These are phyloP conservation scores for Aspergillus calidoustus DNA, from an alignment of 2,329 filamentous ascomycete genomes.

Conservation along the genomic window DNA sequence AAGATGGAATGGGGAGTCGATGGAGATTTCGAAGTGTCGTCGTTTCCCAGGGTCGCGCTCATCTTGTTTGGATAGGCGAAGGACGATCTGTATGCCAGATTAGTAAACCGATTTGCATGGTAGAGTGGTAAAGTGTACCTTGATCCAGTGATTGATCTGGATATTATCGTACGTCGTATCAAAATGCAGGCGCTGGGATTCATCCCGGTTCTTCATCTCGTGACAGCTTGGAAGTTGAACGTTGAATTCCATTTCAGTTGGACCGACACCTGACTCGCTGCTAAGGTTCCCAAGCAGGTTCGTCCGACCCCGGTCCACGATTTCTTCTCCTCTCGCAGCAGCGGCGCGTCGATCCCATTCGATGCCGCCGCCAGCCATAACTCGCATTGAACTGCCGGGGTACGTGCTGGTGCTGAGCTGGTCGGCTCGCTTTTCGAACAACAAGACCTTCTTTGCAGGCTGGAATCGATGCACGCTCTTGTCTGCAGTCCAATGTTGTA, in stretches of 20 bases:
- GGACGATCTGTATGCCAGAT: conserved; percentile 69
- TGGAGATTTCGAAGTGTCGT: conserved; percentile 93
- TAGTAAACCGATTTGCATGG: neutral
- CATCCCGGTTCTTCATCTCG: conserved; percentile 76
- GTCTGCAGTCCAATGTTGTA: conserved; percentile 88
- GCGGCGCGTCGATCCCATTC: conserved; percentile 64
- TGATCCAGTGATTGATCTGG: conserved; percentile 95
- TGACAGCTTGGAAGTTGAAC: conserved; percentile 89
- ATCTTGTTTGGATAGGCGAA: conserved; percentile 86
- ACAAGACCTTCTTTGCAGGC: conserved; percentile 77
- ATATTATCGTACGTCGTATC: conserved; percentile 94
- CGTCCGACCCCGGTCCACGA: conserved; percentile 58
- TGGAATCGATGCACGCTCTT: conserved; percentile 84
- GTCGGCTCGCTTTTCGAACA: conserved; percentile 88
- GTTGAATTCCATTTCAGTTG: conserved; percentile 93
- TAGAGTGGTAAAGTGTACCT: conserved; percentile 58
- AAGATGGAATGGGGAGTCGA: conserved; percentile 92
- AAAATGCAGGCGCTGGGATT: conserved; percentile 71
- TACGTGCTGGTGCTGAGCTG: conserved; percentile 74
- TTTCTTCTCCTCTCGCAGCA: conserved; percentile 60
- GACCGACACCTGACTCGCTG: conserved; percentile 76
- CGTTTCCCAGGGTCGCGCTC: conserved; percentile 76
- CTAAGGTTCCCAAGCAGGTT: conserved; percentile 84
- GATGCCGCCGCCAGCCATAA: conserved; percentile 80
- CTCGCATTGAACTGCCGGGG: conserved; percentile 74